Conservation (phyloP, 345 rosid genomes). For the Streptanthus diversifolius region DNA sequence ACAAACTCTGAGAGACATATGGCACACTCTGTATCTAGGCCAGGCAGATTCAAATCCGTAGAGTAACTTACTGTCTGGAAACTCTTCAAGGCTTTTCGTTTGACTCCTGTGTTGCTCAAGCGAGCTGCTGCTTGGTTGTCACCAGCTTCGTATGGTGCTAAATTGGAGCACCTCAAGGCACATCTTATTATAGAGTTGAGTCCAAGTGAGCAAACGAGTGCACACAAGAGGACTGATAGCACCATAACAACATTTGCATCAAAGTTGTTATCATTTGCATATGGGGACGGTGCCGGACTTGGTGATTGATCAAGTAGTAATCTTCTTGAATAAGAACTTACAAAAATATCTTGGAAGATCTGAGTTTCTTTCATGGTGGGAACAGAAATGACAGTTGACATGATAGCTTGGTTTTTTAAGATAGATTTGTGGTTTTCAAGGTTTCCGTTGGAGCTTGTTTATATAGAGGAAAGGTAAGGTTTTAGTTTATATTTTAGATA, state of each 20-base stretch:
- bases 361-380: conserved; percentile 17
- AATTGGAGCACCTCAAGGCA: conserved; percentile 55
- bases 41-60: conserved; percentile 46
- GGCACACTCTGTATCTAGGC: conserved; percentile 58
- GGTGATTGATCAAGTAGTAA: conserved; percentile 22
- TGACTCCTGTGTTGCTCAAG: conserved; percentile 65
- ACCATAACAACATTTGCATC: conserved; percentile 77
- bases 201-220: conserved; percentile 74
- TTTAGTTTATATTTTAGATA: conserved; percentile 11
- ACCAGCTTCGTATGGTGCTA: conserved; percentile 35
- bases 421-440: conserved; percentile 11
- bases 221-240: conserved; percentile 80
- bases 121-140: conserved; percentile 32
- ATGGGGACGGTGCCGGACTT: conserved; percentile 32
- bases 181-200: conserved; percentile 66
- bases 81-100: conserved; percentile 62
- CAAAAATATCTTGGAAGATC: conserved; percentile 23
- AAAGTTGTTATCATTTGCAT: conserved; percentile 38
- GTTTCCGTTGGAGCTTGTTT: conserved; percentile 18
- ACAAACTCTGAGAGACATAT: conserved; percentile 71
- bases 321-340: conserved; percentile 32
- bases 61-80: conserved; percentile 63
- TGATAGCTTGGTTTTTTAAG: conserved; percentile 26
- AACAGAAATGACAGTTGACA: conserved; percentile 9
- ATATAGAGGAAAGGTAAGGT: conserved; percentile 30